Base-by-base conservation (phyloP, 192 early-diverging fungal genomes). In the Gaertneriomyces sp. region DNA sequence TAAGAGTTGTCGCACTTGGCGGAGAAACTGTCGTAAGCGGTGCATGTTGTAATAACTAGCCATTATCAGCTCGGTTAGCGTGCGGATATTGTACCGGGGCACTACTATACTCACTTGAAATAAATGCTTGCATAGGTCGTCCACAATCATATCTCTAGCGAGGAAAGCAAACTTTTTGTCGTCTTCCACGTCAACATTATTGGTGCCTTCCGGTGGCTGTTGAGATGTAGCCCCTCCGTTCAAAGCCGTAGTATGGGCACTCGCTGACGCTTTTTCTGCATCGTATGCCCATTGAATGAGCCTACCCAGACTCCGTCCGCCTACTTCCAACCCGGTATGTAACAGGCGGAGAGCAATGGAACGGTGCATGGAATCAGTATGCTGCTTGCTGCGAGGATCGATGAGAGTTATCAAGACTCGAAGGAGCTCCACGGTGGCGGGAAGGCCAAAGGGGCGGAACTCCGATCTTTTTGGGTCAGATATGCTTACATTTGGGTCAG, bases 311-410 rank as follows among this genome's bases (percentile, higher is more conserved):
- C 88, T 90, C 33, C 66, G 64, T 49, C 95, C 94, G 4, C 89
- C 93, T 5, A 89, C 85, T 72, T 97, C 94, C 61, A 98, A 79
- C 0, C 89, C 94, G 1, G 87, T 83, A 69, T 90, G 86, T 61
- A 96, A 76, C 33, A 96, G 87, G n/a, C 87, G 85, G 17, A 98
- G 79, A 11, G 95, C 91, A 76, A 98, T 83, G 42, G 94, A 74
- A 11, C 96, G 82, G 56, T 85, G 83, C 84, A 97, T 90, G 0
- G 92, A 88, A 72, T 98, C 96, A 0, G 93, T 96, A 74, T 97
- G 95, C 60, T 90, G 87, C 63, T 88, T 77, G 60, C 97, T 92
- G 19, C 86, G 84, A 10, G 95, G 95, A 74, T 98, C 93, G 33
- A 93, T 80, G 7, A 98, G 76, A 5, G 91, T 90, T 17, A 93